Evolutionary conservation across 805 yeast species (phyloP).

Genomic region (Candida caryicola): DNA sequence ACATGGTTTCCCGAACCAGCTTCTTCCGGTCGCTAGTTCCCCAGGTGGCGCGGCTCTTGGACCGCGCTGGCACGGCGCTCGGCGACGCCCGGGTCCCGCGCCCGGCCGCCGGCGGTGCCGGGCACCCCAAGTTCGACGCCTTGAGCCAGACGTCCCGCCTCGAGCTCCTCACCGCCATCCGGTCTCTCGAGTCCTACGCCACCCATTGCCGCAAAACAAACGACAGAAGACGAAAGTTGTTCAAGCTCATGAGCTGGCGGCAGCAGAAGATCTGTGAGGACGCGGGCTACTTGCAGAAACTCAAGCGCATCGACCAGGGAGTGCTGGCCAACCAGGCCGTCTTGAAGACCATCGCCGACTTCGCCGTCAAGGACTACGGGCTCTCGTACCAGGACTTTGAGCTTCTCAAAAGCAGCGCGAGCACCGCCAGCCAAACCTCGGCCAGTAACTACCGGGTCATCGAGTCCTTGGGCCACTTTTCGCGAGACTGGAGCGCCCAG

Average conservation of each 20-base stretch:
- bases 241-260: constrained; percentile 48
- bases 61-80: background rate
- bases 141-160: constrained; percentile 20
- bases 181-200: constrained; percentile 47
- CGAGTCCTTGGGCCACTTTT: constrained; percentile 71
- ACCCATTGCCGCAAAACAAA: constrained; percentile 41
- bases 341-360: constrained; percentile 43
- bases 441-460: constrained; percentile 44
- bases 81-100: background rate
- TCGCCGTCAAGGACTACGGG: constrained; percentile 44
- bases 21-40: constrained; percentile 16
- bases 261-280: constrained; percentile 55
- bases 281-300: constrained; percentile 53
- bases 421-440: constrained; percentile 9
- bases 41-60: constrained; percentile 2
- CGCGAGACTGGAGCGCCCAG: constrained; percentile 69
- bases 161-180: constrained; percentile 42
- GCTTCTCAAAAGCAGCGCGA: constrained; percentile 1
- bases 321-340: constrained; percentile 48
- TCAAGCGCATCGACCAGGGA: constrained; percentile 47
- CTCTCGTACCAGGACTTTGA: constrained; percentile 36
- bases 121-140: constrained; percentile 9
- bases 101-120: background rate
- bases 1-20: constrained; percentile 31
- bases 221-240: constrained; percentile 42